Evolutionary conservation across 192 early-diverging fungal genomes (phyloP).

Genomic region (Phycomyces nitens): DNA sequence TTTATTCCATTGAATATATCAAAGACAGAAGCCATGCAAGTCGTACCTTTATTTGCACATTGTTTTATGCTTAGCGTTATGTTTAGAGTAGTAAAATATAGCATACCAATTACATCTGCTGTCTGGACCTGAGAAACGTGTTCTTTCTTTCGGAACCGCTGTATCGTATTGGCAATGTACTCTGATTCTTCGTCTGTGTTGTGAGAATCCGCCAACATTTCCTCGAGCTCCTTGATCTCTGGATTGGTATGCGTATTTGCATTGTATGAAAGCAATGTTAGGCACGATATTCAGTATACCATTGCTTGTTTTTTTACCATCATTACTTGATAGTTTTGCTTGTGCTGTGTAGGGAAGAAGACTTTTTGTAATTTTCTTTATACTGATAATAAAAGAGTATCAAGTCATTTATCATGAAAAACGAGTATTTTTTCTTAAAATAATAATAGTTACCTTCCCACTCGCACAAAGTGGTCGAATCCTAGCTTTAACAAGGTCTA

Average conservation of each 20-base stretch:
- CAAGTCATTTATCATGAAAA: neutral
- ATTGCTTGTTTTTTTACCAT: slow-evolving; percentile 25
- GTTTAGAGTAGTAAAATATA: slow-evolving; percentile 17
- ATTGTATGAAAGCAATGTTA: slow-evolving; percentile 12
- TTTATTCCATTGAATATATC: slow-evolving; percentile 57
- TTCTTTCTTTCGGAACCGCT: slow-evolving; percentile 52
- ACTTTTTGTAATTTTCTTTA: slow-evolving; percentile 62
- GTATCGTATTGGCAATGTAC: slow-evolving; percentile 48
- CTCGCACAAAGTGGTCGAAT: slow-evolving; percentile 63
- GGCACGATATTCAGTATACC: slow-evolving; percentile 22
- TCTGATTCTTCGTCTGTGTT: slow-evolving; percentile 40
- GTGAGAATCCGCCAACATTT: slow-evolving; percentile 60
- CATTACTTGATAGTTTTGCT: slow-evolving; percentile 25
- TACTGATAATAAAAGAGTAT: slow-evolving; percentile 26
- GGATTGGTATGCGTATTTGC: slow-evolving; percentile 13
- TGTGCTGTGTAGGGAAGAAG: slow-evolving; percentile 63
- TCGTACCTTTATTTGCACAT: slow-evolving; percentile 48
- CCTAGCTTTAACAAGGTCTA: slow-evolving; percentile 57
- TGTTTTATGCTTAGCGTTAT: slow-evolving; percentile 37
- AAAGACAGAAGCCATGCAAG: slow-evolving; percentile 77
- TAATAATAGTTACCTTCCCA: slow-evolving; percentile 41
- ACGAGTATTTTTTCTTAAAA: neutral
- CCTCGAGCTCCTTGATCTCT: slow-evolving; percentile 76
- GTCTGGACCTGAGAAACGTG: slow-evolving; percentile 44
- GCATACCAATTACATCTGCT: slow-evolving; percentile 55